Conservation (phyloP, 345 rosid species). For the Arabis alpina region DNA sequence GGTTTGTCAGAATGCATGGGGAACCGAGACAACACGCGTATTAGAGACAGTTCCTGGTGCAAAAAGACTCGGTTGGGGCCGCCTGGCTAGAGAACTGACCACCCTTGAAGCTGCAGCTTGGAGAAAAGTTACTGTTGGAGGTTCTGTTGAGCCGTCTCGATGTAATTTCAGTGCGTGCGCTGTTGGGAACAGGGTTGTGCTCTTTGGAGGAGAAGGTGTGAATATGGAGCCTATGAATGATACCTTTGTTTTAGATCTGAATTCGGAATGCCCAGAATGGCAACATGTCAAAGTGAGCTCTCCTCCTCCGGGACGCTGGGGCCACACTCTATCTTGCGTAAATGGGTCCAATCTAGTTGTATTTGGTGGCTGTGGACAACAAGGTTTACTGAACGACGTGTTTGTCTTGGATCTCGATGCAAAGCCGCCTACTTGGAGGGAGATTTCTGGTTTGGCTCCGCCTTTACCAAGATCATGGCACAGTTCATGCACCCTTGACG, state of each 20-base stretch:
- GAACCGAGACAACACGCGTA: conserved; percentile 71
- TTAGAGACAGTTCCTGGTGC: conserved; percentile 84
- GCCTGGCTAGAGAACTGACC: conserved; percentile 82
- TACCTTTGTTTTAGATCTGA: conserved; percentile 82
- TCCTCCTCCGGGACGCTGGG: conserved; percentile 94
- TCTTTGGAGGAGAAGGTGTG: conserved; percentile 92
- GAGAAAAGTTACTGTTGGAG: conserved; percentile 88
- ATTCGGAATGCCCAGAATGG: conserved; percentile 79
- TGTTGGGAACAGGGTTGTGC: conserved; percentile 82
- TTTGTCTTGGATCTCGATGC: conserved; percentile 84
- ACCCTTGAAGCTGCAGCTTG: conserved; percentile 91
- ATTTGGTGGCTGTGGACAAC: conserved; percentile 91
- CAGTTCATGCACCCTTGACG: conserved; percentile 94
- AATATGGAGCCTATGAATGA: conserved; percentile 97
- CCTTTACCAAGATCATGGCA: conserved; percentile 94
- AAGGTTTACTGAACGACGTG: conserved; percentile 84
- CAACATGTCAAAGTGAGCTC: conserved; percentile 85
- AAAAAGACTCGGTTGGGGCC: conserved; percentile 84
- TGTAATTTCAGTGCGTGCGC: conserved; percentile 94
- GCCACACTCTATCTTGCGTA: conserved; percentile 82
- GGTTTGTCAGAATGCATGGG: conserved; percentile 96
- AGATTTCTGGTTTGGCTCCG: conserved; percentile 84
- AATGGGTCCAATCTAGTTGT: conserved; percentile 83
- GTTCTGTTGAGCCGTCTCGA: conserved; percentile 85
- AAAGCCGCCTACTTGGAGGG: conserved; percentile 87